Conservation (phyloP, 305 asterid species). For the Lippia alba region DNA sequence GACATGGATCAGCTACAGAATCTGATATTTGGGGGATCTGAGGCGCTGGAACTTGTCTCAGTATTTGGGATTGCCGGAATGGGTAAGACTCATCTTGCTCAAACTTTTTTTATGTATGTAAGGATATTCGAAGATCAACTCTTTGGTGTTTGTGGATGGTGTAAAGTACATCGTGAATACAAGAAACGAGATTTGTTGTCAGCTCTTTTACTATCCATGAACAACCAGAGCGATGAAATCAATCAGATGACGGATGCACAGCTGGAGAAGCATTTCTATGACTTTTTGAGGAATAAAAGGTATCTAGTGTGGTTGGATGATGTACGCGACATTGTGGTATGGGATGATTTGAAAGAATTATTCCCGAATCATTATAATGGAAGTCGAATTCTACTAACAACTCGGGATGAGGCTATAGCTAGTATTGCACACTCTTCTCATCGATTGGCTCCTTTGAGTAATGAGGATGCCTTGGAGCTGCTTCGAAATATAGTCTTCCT, state of each 20-base stretch:
- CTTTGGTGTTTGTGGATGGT: too few relatives aligned
- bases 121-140: not conserved
- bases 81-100: constrained; percentile 9
- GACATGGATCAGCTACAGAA: too few relatives aligned
- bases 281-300: not conserved
- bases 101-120: not conserved
- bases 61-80: constrained; percentile 1
- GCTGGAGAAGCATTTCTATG: not conserved
- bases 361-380: constrained; percentile 10
- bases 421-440: not conserved
- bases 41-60: not conserved
- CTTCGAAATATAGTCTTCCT: not conserved
- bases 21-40: too few relatives aligned
- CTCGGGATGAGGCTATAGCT: not conserved
- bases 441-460: not conserved
- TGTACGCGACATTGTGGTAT: not conserved
- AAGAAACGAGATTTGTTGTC: not conserved
- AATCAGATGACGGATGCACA: not conserved
- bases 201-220: not conserved
- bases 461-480: not conserved
- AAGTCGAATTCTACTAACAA: not conserved
- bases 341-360: not conserved
- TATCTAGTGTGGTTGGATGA: not conserved
- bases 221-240: not conserved
- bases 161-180: too few relatives aligned